Conservation (phyloP, 2,329 filamentous ascomycete species). For the Sordariomycetes sp. region DNA sequence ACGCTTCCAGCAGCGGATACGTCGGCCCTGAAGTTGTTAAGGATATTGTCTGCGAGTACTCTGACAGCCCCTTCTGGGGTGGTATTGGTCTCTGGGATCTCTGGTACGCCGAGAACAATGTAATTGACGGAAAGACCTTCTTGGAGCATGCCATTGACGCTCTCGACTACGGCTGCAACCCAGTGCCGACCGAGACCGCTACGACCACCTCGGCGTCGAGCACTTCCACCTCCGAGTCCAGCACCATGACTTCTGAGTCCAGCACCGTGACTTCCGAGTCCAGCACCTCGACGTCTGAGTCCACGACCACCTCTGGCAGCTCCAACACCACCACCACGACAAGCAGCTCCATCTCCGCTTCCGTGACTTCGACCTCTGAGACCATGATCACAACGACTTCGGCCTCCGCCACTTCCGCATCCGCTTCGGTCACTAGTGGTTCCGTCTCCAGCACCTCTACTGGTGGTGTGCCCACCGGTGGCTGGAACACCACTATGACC, state of each 20-base stretch:
- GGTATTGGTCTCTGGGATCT: constrained; percentile 39
- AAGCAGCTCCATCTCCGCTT: constrained; percentile 35
- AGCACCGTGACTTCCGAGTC: constrained; percentile 5
- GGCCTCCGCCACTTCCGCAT: not conserved
- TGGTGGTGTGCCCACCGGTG: too few species aligned
- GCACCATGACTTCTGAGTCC: constrained; percentile 2
- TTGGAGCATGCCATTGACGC: constrained; percentile 25
- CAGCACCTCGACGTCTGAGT: constrained; percentile 1
- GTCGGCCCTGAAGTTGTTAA: constrained; percentile 21
- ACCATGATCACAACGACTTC: not conserved
- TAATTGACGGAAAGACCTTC: constrained; percentile 22
- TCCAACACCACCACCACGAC: constrained; percentile 22
- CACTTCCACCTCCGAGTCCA: constrained; percentile 3
- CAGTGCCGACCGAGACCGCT: constrained; percentile 12
- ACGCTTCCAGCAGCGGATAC: constrained; percentile 21
- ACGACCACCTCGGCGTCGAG: not conserved
- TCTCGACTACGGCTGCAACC: constrained; percentile 24
- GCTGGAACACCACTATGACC: too few species aligned
- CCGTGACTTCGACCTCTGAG: not conserved
- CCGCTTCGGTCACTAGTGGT: constrained; percentile 2
- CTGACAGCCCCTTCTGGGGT: constrained; percentile 27
- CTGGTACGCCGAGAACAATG: constrained; percentile 20
- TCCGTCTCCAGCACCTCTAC: constrained; percentile 4
- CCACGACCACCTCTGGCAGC: constrained; percentile 6
- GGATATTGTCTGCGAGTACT: constrained; percentile 27